Conservation (phyloP, 2,329 filamentous ascomycete species). For the Fusarium humuli region DNA sequence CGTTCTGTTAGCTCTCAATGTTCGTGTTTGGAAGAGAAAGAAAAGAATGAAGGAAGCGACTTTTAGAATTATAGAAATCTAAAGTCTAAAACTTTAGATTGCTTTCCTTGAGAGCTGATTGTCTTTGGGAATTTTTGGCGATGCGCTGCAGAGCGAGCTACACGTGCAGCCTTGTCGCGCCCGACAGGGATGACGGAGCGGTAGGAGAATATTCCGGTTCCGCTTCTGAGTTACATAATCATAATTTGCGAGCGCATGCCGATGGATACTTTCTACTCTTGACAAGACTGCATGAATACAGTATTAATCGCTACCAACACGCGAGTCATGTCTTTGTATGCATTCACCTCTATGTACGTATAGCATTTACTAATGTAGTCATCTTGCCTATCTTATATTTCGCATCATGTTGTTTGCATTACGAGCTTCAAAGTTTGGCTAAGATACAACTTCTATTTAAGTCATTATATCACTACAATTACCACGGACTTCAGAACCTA, state of each 20-base stretch:
- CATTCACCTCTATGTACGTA: background rate
- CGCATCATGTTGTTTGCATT: background rate
- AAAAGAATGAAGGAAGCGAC: background rate
- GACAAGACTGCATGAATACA: background rate
- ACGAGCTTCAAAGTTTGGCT: background rate
- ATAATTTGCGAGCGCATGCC: background rate
- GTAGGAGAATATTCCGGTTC: conserved; percentile 32
- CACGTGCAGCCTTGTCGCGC: conserved; percentile 49
- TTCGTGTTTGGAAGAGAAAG: conserved; percentile 9
- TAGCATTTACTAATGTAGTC: background rate
- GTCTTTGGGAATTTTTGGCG: conserved; percentile 44
- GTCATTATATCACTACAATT: background rate
- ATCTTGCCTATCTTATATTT: background rate
- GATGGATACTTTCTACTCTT: background rate
- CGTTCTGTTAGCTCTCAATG: background rate
- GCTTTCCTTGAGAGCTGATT: conserved; percentile 30
- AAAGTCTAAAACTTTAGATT: conserved; percentile 5
- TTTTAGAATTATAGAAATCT: background rate
- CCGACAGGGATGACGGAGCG: conserved; percentile 31
- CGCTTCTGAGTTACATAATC: conserved; percentile 15
- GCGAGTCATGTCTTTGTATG: background rate
- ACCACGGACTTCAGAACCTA: background rate
- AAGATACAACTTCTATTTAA: background rate
- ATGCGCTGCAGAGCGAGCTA: conserved; percentile 42
- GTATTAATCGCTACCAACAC: background rate